These are phyloP conservation scores for Evernia prunastri DNA, from an alignment of 495 filamentous ascomycete genomes.

Conservation along the genomic window DNA sequence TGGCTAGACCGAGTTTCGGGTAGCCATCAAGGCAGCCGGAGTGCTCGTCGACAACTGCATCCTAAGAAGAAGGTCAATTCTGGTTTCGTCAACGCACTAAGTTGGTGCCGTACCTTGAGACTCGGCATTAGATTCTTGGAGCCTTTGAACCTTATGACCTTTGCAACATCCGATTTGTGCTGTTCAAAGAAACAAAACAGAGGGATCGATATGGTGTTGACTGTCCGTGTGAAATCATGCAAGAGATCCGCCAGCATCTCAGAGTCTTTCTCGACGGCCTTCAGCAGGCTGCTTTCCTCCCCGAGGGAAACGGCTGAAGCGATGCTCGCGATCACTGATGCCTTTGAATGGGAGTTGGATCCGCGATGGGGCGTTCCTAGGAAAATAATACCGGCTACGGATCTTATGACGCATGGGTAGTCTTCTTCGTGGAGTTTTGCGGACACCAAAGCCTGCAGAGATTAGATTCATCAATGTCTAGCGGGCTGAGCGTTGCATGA, in stretches of 20 bases:
- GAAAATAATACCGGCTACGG: neutral
- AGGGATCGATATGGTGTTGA: constrained; percentile 2
- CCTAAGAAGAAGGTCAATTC: neutral
- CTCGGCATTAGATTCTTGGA: neutral
- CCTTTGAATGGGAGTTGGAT: neutral
- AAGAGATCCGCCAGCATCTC: neutral
- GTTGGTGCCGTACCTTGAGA: neutral
- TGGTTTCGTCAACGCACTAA: neutral
- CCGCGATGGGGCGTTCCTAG: constrained; percentile 3
- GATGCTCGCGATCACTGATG: neutral
- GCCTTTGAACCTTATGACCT: neutral
- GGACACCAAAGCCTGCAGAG: neutral
- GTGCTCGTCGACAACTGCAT: constrained; percentile 2
- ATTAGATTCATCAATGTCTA: neutral
- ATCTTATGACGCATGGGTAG: neutral
- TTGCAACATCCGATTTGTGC: constrained; percentile 3
- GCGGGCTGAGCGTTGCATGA: neutral
- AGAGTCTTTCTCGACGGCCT: neutral
- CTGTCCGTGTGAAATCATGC: constrained; percentile 4
- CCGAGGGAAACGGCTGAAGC: neutral
- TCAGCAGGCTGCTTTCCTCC: neutral
- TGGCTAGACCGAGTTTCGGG: neutral
- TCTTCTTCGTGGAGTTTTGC: constrained; percentile 8
- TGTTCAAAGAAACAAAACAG: constrained; percentile 7
- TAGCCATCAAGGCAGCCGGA: constrained; percentile 3